Percentiles rank a stretch among this genome's conserved stretches.
Conservation (phyloP, 768 basidiomycete genomes). For the Termitomyces sp. region DNA sequence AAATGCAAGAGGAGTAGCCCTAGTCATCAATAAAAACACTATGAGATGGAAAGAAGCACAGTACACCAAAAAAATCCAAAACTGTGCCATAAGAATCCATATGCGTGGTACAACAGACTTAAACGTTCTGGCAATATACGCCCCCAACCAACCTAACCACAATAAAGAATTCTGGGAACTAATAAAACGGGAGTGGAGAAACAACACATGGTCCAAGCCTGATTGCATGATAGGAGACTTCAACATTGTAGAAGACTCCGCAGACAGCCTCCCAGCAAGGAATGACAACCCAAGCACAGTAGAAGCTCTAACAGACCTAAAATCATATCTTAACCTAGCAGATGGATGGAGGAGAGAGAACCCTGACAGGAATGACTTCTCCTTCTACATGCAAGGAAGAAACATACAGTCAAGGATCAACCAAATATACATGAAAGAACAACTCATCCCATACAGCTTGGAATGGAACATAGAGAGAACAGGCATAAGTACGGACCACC, state of each 20-base stretch:
- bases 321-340: neutral
- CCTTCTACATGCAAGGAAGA: neutral
- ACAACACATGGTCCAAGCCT: constrained; percentile 3
- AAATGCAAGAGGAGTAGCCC: constrained; percentile 27
- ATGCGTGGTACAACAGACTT: neutral
- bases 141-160: neutral
- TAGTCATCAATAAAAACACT: constrained; percentile 28
- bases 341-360: neutral
- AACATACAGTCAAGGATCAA: neutral
- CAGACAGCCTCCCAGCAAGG: constrained; percentile 29
- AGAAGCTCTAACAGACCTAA: neutral
- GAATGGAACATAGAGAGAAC: no score
- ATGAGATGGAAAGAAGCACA: constrained; percentile 12
- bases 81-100: constrained; percentile 19
- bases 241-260: constrained; percentile 34
- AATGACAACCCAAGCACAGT: neutral
- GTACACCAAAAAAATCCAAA: constrained; percentile 18
- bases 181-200: rapidly evolving
- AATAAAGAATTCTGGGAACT: neutral
- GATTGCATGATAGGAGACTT: constrained; percentile 37
- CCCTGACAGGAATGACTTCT: neutral
- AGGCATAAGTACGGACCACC: no score
- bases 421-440: neutral
- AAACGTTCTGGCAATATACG: neutral
- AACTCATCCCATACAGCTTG: no score